Percentiles rank a stretch among this genome's conserved stretches.
Conservation (phyloP, 2,329 filamentous ascomycete species). For the Colletotrichum magnum region DNA sequence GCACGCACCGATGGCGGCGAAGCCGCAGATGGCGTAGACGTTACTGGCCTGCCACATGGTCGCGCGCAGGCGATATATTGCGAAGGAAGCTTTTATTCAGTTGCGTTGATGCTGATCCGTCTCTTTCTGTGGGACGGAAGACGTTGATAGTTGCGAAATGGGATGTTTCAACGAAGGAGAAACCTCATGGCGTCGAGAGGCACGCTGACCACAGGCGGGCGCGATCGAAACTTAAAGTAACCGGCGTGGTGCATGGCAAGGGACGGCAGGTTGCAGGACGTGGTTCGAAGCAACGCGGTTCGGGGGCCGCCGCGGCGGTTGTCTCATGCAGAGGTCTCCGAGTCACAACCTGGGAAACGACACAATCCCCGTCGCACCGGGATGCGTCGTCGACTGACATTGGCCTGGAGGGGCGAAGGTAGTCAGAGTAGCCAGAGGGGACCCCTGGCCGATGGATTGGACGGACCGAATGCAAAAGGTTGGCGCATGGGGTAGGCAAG, state of each 20-base stretch:
- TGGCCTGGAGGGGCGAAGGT: slow-evolving; percentile 19
- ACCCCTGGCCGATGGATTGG: slow-evolving; percentile 25
- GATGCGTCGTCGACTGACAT: slow-evolving; percentile 33
- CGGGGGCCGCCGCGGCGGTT: slow-evolving; percentile 5
- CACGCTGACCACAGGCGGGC: slow-evolving; percentile 3
- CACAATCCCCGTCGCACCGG: slow-evolving; percentile 22
- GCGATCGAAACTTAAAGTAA: slow-evolving; percentile 24
- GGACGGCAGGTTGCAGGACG: neutral
- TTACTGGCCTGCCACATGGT: slow-evolving; percentile 62
- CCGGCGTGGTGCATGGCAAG: neutral
- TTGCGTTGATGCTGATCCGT: neutral
- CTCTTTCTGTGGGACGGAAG: slow-evolving; percentile 6
- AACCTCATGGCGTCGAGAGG: neutral
- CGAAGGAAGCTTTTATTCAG: neutral
- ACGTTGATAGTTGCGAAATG: neutral
- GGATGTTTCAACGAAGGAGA: slow-evolving; percentile 11
- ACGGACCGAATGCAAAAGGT: slow-evolving; percentile 39
- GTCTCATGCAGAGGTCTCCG: slow-evolving; percentile 22
- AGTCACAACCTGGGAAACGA: slow-evolving; percentile 15
- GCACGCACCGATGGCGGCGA: slow-evolving; percentile 67
- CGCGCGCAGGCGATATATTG: slow-evolving; percentile 14
- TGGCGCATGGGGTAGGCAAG: slow-evolving; percentile 36
- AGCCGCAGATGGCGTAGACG: slow-evolving; percentile 72
- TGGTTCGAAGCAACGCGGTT: slow-evolving; percentile 9
- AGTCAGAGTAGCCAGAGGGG: neutral